phyloP scores from a whole-genome alignment of 108 stramenopile genomes.

The Fragilariopsis cylindrus region DNA sequence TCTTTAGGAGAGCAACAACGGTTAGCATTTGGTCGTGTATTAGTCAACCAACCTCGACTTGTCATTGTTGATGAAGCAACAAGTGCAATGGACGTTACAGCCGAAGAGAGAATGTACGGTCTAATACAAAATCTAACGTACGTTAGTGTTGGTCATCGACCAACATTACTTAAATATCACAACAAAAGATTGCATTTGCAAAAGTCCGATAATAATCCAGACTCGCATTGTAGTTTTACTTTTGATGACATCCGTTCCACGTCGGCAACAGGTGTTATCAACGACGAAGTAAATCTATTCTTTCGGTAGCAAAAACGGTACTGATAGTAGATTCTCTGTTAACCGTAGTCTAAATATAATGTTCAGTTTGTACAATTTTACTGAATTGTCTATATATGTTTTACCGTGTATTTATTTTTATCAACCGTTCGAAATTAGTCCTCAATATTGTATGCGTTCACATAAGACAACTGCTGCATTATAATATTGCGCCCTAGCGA shows the following conservation, averaged over 20 bases:
- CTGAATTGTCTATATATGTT: neutral
- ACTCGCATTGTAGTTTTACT: neutral
- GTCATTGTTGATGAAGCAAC: constrained; percentile 84
- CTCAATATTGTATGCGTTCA: no score
- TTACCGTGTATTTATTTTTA: no score
- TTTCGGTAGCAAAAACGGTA: constrained; percentile 4
- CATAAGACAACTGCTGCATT: no score
- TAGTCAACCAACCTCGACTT: constrained; percentile 76
- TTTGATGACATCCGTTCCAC: constrained; percentile 3
- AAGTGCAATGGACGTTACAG: constrained; percentile 57
- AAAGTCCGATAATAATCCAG: neutral
- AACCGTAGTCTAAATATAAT: no score
- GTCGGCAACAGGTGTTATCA: neutral
- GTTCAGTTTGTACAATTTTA: neutral
- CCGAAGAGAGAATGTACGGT: constrained; percentile 69
- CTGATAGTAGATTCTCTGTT: no score
- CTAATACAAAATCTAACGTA: constrained; percentile 56
- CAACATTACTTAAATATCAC: constrained; percentile 68
- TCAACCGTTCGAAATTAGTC: no score
- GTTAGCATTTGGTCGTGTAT: constrained; percentile 81
- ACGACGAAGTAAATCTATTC: constrained; percentile 12
- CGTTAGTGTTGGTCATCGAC: constrained; percentile 85
- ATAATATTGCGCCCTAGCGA: no score
- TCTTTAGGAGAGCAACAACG: constrained; percentile 91
- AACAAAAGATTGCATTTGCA: constrained; percentile 25